phyloP scores from a whole-genome alignment of 768 basidiomycete species.

The Russula olivacea region DNA sequence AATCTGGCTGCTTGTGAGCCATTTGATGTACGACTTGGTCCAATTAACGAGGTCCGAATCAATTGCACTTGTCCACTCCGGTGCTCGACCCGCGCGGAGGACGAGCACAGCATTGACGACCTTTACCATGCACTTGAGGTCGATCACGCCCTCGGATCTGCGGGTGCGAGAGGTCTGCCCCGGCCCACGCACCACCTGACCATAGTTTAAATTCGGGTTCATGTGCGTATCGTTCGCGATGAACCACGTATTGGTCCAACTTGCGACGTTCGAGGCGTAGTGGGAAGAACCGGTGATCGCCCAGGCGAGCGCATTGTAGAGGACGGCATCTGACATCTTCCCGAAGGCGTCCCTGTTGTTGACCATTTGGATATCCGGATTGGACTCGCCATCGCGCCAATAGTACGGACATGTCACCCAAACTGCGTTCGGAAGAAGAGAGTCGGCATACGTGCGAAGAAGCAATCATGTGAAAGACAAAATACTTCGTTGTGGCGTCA shows the following conservation, averaged over 20 bases:
- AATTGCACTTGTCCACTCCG: constrained; percentile 29
- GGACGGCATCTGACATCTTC: constrained; percentile 31
- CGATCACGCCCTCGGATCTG: constrained; percentile 19
- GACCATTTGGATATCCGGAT: constrained; percentile 31
- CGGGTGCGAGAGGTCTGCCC: background rate
- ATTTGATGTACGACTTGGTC: constrained; percentile 29
- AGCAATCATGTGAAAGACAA: background rate
- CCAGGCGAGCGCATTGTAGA: constrained; percentile 34
- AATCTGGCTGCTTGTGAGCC: constrained; percentile 29
- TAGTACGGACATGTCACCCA: constrained; percentile 31
- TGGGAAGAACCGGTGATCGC: constrained; percentile 27
- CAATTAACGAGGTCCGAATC: constrained; percentile 30
- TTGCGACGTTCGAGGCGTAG: constrained; percentile 28
- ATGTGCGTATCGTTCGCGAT: constrained; percentile 30
- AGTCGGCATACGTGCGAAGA: background rate
- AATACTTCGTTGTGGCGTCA: constrained; percentile 29
- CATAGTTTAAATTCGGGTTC: constrained; percentile 31
- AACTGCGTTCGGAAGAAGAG: constrained; percentile 14
- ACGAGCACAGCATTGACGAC: constrained; percentile 30
- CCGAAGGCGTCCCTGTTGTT: constrained; percentile 30
- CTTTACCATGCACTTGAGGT: constrained; percentile 31
- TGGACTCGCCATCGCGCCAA: constrained; percentile 32
- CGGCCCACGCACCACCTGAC: constrained; percentile 24
- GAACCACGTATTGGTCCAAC: constrained; percentile 33
- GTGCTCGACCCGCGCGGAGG: constrained; percentile 26